Evolutionary conservation across 257 asterid species (phyloP).

Genomic region (Asclepias syriaca): DNA sequence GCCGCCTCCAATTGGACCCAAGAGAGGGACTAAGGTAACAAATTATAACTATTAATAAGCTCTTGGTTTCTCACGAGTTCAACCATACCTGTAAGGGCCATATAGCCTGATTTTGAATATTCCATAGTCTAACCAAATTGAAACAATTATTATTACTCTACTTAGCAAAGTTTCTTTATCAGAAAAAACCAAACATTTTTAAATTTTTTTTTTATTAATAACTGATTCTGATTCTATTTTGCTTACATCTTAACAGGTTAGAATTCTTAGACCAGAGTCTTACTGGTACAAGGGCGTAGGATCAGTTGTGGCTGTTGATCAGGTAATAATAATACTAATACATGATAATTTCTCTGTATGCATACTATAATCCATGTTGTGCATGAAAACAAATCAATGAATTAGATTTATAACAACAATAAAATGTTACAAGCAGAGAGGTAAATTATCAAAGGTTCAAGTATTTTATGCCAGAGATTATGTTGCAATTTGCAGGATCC

Average conservation of each 20-base stretch:
- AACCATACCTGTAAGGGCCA: no score
- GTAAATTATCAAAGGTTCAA: no score
- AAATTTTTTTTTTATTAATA: background rate
- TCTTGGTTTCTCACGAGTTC: no score
- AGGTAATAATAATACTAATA: slow-evolving; percentile 31
- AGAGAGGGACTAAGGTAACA: slow-evolving; percentile 71
- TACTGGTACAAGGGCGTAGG: slow-evolving; percentile 92
- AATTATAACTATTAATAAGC: background rate
- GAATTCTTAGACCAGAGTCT: slow-evolving; percentile 83
- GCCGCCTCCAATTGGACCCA: slow-evolving; percentile 90
- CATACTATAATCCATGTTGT: no score
- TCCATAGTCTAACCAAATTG: no score
- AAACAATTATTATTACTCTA: no score
- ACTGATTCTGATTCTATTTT: background rate
- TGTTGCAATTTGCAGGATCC: slow-evolving; percentile 57
- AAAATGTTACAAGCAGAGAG: no score
- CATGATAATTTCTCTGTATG: background rate
- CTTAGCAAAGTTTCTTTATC: background rate
- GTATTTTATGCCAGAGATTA: no score
- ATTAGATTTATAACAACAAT: background rate
- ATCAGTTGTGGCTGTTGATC: slow-evolving; percentile 92
- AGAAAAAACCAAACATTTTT: no score
- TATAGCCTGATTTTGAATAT: no score
- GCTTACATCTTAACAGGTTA: slow-evolving; percentile 45
- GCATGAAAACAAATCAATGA: background rate